These are phyloP conservation scores for Exophiala lecanii-corni DNA, from an alignment of 2,329 filamentous ascomycete species.

Conservation along the genomic window DNA sequence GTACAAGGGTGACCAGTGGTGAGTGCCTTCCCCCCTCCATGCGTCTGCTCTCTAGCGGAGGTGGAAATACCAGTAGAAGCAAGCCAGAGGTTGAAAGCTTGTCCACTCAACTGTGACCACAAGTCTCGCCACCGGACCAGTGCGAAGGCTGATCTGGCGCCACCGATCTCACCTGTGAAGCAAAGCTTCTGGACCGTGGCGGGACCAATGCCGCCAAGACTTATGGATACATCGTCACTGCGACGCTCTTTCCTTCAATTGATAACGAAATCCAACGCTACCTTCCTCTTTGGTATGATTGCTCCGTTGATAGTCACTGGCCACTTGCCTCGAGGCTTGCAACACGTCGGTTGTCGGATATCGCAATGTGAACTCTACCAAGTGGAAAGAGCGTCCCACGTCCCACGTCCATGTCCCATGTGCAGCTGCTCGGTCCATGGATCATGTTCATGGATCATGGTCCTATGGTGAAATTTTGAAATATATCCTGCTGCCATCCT, in stretches of 20 bases:
- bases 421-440: too few relatives aligned
- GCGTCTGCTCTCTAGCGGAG: too few relatives aligned
- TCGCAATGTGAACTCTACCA: too few relatives aligned
- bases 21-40: too few relatives aligned
- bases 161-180: slow-evolving; percentile 5
- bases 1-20: too few relatives aligned
- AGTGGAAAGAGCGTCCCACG: too few relatives aligned
- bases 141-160: not conserved
- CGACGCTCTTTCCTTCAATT: slow-evolving; percentile 1
- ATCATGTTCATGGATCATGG: too few relatives aligned
- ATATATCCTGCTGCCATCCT: slow-evolving; percentile 4
- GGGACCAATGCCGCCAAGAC: slow-evolving; percentile 11
- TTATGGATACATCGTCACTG: slow-evolving; percentile 16
- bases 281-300: slow-evolving; percentile 15
- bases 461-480: not conserved
- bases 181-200: not conserved
- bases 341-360: not conserved
- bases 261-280: slow-evolving; percentile 14
- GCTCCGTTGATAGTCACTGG: slow-evolving; percentile 3
- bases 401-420: not conserved
- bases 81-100: not conserved
- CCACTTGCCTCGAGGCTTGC: not conserved
- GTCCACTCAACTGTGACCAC: not conserved
- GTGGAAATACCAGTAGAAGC: not conserved
- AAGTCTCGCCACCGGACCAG: slow-evolving; percentile 2